Evolutionary conservation across 169 alveolate genomes (phyloP).

Genomic region (Plasmodium cynomolgi): DNA sequence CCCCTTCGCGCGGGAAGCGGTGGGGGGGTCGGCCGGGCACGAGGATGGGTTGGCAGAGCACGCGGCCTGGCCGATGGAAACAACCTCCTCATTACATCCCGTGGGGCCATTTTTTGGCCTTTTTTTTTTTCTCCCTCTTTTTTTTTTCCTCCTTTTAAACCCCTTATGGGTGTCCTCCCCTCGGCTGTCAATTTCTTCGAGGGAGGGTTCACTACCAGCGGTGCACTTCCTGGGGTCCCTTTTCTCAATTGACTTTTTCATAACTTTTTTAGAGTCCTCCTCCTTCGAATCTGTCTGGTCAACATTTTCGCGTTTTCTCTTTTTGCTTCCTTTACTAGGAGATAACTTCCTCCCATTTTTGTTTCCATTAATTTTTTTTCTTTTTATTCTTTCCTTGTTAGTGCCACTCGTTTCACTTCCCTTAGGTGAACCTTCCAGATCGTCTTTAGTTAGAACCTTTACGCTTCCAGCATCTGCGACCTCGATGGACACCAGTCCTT

Average conservation of each 20-base stretch:
- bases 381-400: neutral
- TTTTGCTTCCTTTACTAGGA: neutral
- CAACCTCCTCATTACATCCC: neutral
- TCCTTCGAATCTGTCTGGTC: neutral
- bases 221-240: neutral
- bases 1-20: neutral
- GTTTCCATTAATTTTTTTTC: neutral
- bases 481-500: slow-evolving; percentile 64
- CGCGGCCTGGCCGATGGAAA: neutral
- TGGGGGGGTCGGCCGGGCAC: no score
- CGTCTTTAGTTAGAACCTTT: slow-evolving; percentile 21
- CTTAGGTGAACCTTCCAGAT: neutral
- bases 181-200: neutral
- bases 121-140: slow-evolving; percentile 2
- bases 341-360: neutral
- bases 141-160: neutral
- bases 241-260: slow-evolving; percentile 15
- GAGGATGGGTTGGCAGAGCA: neutral
- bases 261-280: neutral
- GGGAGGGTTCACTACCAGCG: neutral
- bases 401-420: neutral
- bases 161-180: neutral
- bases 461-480: slow-evolving; percentile 3
- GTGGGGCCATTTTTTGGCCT: neutral
- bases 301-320: neutral